These are phyloP conservation scores for barley (Hordeum vulgare) DNA, from an alignment of 176 grass and related monocot species.

Conservation along the genomic window MorexV3_pseudomolecules_assembly NC_058524.1:53826260-53826759, in stretches of 20 bases:
- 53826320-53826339: not conserved
- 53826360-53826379: not conserved
- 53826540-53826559: not conserved
- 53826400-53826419: conserved; percentile 12
- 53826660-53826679: not conserved
- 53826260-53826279: no score
- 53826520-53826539: not conserved
- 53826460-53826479: not conserved
- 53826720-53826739: conserved; percentile 30
- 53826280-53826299: no score
- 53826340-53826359: not conserved
- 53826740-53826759: conserved; percentile 42
- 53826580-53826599: conserved; percentile 41
- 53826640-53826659: not conserved
- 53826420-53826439: not conserved
- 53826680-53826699: conserved; percentile 22
- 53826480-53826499: not conserved
- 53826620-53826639: not conserved
- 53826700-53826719: conserved; percentile 41
- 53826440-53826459: conserved; percentile 2
- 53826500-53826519: not conserved
- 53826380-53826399: not conserved
- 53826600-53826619: conserved; percentile 45
- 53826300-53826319: not conserved
- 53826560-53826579: conserved; percentile 45